Conservation (phyloP, 805 yeast species). For the Candida cerambycidarum region DNA sequence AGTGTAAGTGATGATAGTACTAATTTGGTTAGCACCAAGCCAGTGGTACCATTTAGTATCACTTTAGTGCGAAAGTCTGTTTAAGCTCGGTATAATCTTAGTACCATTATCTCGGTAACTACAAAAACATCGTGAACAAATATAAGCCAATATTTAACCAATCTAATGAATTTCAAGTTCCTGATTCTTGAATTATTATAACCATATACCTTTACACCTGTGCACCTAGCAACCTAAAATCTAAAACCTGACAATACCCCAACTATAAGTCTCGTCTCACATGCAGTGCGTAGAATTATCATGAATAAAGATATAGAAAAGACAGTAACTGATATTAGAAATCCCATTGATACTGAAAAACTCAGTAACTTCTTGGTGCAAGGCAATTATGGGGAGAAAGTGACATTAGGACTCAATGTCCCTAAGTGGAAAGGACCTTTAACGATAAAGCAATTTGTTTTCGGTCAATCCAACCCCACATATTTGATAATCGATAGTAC, state of each 20-base stretch:
- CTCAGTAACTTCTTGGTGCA: constrained; percentile 23
- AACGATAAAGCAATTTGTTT: constrained; percentile 50
- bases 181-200: too few relatives aligned
- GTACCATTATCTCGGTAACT: too few relatives aligned
- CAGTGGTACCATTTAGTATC: too few relatives aligned
- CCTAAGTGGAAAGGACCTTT: constrained; percentile 29
- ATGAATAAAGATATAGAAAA: constrained; percentile 18
- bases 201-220: neutral
- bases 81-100: too few relatives aligned
- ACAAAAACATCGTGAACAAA: too few relatives aligned
- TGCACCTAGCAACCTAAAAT: neutral
- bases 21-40: too few relatives aligned
- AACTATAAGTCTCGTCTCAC: neutral
- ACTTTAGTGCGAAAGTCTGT: too few relatives aligned
- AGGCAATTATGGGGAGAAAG: constrained; percentile 11
- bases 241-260: too few relatives aligned
- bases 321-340: constrained; percentile 35
- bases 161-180: too few relatives aligned
- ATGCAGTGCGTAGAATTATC: neutral
- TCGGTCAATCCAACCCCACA: constrained; percentile 67
- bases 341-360: constrained; percentile 26
- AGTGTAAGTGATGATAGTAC: too few relatives aligned
- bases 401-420: constrained; percentile 23
- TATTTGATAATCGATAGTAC: constrained; percentile 46
- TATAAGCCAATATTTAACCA: too few relatives aligned